A percentile compares a stretch with the other conserved stretches of the same genome.
These are phyloP conservation scores for Leishmania tropica DNA, from an alignment of 208 protist genomes.

Conservation along the genomic window DNA sequence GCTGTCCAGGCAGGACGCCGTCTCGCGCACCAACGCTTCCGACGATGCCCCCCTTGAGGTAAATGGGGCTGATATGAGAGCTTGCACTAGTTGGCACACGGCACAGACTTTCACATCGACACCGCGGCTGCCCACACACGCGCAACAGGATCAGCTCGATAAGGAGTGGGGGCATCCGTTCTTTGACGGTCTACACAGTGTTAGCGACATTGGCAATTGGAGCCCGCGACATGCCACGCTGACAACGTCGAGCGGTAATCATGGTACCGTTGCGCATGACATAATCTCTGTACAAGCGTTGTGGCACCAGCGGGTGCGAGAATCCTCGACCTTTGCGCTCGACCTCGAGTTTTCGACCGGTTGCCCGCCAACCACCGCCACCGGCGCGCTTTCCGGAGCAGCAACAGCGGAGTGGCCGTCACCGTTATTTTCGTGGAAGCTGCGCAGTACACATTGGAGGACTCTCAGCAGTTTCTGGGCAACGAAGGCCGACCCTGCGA, in stretches of 20 bases:
- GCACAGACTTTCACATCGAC: background rate
- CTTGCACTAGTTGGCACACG: background rate
- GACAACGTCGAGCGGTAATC: background rate
- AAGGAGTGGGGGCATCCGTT: background rate
- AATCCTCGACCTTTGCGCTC: background rate
- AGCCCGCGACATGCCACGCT: background rate
- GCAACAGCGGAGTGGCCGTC: background rate
- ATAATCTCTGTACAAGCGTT: background rate
- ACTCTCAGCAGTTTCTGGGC: constrained; percentile 19
- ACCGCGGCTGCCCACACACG: background rate
- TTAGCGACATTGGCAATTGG: background rate
- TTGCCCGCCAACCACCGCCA: background rate
- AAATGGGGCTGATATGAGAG: background rate
- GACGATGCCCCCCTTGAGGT: background rate
- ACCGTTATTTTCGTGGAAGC: background rate
- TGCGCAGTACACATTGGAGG: background rate
- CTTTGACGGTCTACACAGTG: background rate
- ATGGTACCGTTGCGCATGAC: background rate
- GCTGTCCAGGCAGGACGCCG: background rate
- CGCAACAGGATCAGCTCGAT: background rate
- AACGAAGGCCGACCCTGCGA: background rate
- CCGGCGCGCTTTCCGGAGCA: background rate
- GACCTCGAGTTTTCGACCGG: background rate
- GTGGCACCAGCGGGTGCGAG: background rate
- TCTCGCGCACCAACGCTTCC: background rate